Base-by-base conservation (phyloP, 2,329 filamentous ascomycete species). In the Metarhizium sp. region DNA sequence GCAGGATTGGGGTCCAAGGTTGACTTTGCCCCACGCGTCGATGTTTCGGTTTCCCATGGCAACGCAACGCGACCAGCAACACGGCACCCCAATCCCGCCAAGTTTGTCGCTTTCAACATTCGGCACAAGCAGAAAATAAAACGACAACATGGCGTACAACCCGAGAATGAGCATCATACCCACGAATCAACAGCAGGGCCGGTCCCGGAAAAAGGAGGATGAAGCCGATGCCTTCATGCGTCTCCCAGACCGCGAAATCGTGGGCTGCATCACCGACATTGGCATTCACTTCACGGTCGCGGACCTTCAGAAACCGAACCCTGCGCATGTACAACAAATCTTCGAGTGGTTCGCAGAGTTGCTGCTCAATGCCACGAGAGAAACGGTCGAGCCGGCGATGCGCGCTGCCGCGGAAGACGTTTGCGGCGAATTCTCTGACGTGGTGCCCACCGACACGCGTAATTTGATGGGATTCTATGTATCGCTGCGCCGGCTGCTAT, bases 291-390 rank as follows among this genome's bases (percentile, higher is more conserved):
- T 97, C 71, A 88, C 84, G 40, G 78, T 92, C 18, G 82, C 87
- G 58, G 92, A 99, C 72, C 80, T 99, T 45, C 85, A 92, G 64
- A 97, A 96, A 68, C 94, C 94, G 5, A 96, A 96, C 64, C 87
- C 94, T 3, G 83, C 92, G 58, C 91, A 96, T 66, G 92, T 97
- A 54, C 94, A 99, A 72, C 91, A 94, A 77, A 91, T 99, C 53
- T 95, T 97, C 68, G 94, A 99, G 78, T 95, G 91, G 87, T 94
- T 99, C 63, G 92, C 91, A 57, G 92, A 96, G 67, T 78, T 96
- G 18, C 81, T 97, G 32, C 90, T 96, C 76, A 96, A 96, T 73
- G 87, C 89, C 54, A 96, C 92, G 40, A 88, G 91, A 63, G 91
- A 96, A 62, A 90, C 91, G 6, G 88, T 99, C 59, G 91, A 96